Conservation (phyloP, 108 stramenopile species). For the Seminavis robusta region DNA sequence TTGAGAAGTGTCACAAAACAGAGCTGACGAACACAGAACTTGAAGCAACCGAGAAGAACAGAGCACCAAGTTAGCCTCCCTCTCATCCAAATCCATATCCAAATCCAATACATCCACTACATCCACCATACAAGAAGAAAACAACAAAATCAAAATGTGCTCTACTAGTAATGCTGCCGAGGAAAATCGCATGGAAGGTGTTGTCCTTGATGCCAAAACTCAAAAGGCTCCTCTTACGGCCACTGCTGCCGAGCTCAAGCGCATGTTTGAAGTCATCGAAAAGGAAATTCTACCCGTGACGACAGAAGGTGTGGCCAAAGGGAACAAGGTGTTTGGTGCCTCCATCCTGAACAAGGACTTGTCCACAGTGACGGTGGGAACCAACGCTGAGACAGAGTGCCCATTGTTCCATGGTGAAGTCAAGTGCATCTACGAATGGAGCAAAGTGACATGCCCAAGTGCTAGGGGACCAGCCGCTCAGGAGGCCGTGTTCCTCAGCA, state of each 20-base stretch:
- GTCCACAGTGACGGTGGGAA: conserved; percentile 11
- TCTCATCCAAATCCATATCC: too few species aligned
- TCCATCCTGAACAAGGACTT: conserved; percentile 32
- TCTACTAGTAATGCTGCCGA: too few species aligned
- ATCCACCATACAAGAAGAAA: too few species aligned
- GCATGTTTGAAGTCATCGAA: conserved; percentile 42
- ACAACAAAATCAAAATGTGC: too few species aligned
- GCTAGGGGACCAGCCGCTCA: conserved; percentile 41
- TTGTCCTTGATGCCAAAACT: conserved; percentile 22
- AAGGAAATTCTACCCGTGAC: conserved; percentile 45
- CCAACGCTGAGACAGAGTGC: conserved; percentile 38
- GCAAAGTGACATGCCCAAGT: conserved; percentile 22
- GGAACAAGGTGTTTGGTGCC: conserved; percentile 62
- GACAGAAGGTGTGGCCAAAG: conserved; percentile 26
- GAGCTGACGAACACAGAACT: too few species aligned
- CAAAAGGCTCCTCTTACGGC: conserved; percentile 32
- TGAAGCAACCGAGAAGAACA: too few species aligned
- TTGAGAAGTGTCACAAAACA: too few species aligned
- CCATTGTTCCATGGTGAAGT: conserved; percentile 59
- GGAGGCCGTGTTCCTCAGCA: conserved; percentile 34
- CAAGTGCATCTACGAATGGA: conserved; percentile 42
- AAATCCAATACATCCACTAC: too few species aligned
- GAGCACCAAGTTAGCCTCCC: too few species aligned
- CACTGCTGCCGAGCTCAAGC: conserved; percentile 25
- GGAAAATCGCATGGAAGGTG: conserved; percentile 10